phyloP scores from a whole-genome alignment of 2,329 filamentous ascomycete genomes.

The Pyricularia sp. region DNA sequence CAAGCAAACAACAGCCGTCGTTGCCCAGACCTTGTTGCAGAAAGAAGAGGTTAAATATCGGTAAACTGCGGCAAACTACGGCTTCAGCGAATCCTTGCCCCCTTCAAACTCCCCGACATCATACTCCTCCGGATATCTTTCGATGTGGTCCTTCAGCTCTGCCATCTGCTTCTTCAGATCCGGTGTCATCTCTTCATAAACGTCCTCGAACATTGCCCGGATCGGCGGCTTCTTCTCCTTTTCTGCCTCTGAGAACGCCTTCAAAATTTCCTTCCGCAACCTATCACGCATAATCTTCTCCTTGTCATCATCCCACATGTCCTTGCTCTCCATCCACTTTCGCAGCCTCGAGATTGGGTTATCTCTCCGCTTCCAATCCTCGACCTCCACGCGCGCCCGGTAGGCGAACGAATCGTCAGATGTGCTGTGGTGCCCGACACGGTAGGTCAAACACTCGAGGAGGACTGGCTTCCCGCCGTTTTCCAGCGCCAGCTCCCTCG shows the following conservation, averaged over 20 bases:
- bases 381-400: conserved; percentile 83
- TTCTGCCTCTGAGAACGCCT: conserved; percentile 77
- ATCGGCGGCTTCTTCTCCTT: conserved; percentile 70
- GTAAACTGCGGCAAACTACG: conserved; percentile 7
- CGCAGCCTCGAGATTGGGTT: conserved; percentile 27
- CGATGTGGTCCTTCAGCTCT: conserved; percentile 65
- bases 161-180: conserved; percentile 57
- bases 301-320: conserved; percentile 74
- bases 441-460: conserved; percentile 95
- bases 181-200: conserved; percentile 76
- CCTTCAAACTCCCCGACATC: conserved; percentile 39
- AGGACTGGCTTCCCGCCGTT: conserved; percentile 76
- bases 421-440: conserved; percentile 92
- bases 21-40: background rate
- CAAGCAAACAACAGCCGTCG: background rate
- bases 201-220: conserved; percentile 68
- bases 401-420: conserved; percentile 97
- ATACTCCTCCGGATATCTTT: conserved; percentile 88
- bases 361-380: conserved; percentile 61
- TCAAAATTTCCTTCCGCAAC: conserved; percentile 52
- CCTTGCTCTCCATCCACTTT: conserved; percentile 72
- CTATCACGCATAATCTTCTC: conserved; percentile 47
- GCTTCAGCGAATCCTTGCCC: conserved; percentile 19
- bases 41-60: background rate
- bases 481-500: conserved; percentile 67